Evolutionary conservation across 768 basidiomycete genomes (phyloP).

Genomic region (Tubosaeta sp.): DNA sequence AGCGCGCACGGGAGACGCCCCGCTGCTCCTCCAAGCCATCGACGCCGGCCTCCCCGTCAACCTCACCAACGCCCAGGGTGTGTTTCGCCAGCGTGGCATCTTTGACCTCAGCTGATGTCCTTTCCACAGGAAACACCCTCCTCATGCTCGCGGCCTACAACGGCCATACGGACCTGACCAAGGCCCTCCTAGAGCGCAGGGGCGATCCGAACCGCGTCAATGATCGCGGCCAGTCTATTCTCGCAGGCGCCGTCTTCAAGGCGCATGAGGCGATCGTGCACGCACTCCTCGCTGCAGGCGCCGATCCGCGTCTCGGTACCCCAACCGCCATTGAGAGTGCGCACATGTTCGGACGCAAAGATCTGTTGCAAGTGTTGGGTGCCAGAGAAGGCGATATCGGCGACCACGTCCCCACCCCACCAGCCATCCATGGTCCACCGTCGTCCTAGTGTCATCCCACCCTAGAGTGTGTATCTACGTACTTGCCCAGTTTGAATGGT

Average conservation of each 20-base stretch:
- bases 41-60: constrained; percentile 68
- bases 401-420: constrained; percentile 28
- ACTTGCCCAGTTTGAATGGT: too few relatives aligned
- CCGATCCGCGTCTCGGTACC: constrained; percentile 60
- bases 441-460: neutral
- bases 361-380: constrained; percentile 54
- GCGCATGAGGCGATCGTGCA: constrained; percentile 58
- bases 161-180: constrained; percentile 54
- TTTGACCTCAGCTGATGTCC: too few relatives aligned
- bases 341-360: constrained; percentile 59
- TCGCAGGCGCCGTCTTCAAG: constrained; percentile 80
- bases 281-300: constrained; percentile 46
- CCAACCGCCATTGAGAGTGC: constrained; percentile 70
- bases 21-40: constrained; percentile 53
- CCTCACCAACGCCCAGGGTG: constrained; percentile 69
- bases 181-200: constrained; percentile 48
- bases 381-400: constrained; percentile 51
- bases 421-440: neutral
- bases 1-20: constrained; percentile 55
- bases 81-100: neutral
- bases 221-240: constrained; percentile 65
- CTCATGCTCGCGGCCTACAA: constrained; percentile 76
- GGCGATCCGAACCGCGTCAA: constrained; percentile 69
- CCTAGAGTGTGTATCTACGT: too few relatives aligned
- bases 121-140: constrained; percentile 62